Evolutionary conservation across 2,329 filamentous ascomycete genomes (phyloP).

Genomic region (Mollisia scopiformis): DNA sequence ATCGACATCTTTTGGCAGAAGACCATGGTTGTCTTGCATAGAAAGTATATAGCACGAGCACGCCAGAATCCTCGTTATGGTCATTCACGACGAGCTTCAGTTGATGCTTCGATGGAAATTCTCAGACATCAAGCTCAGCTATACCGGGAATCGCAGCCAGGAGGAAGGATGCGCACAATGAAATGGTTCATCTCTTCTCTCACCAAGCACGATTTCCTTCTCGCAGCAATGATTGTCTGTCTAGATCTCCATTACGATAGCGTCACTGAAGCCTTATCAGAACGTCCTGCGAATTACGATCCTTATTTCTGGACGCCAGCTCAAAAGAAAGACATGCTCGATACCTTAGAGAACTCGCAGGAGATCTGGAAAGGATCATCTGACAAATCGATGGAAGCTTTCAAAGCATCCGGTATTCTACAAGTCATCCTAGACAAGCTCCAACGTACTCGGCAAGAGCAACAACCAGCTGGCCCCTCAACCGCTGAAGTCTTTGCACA

Average conservation of each 20-base stretch:
- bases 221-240: slow-evolving; percentile 83
- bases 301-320: slow-evolving; percentile 58
- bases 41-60: slow-evolving; percentile 81
- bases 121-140: slow-evolving; percentile 77
- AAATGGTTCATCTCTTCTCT: slow-evolving; percentile 80
- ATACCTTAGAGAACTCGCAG: slow-evolving; percentile 70
- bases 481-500: slow-evolving; percentile 33
- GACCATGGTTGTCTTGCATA: slow-evolving; percentile 84
- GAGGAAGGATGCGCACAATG: slow-evolving; percentile 71
- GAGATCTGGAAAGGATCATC: slow-evolving; percentile 80
- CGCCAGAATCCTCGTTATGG: slow-evolving; percentile 79
- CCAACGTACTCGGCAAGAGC: slow-evolving; percentile 47
- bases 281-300: slow-evolving; percentile 45
- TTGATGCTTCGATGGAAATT: slow-evolving; percentile 84
- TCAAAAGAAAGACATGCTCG: slow-evolving; percentile 75
- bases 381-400: slow-evolving; percentile 84
- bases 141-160: slow-evolving; percentile 72
- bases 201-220: slow-evolving; percentile 81
- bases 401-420: slow-evolving; percentile 82
- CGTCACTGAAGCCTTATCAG: slow-evolving; percentile 39
- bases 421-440: slow-evolving; percentile 84
- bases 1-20: slow-evolving; percentile 87
- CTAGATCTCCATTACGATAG: slow-evolving; percentile 78
- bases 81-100: slow-evolving; percentile 80
- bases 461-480: slow-evolving; percentile 16